Conservation (phyloP, 2,329 filamentous ascomycete species). For the Pseudogymnoascus sp. region DNA sequence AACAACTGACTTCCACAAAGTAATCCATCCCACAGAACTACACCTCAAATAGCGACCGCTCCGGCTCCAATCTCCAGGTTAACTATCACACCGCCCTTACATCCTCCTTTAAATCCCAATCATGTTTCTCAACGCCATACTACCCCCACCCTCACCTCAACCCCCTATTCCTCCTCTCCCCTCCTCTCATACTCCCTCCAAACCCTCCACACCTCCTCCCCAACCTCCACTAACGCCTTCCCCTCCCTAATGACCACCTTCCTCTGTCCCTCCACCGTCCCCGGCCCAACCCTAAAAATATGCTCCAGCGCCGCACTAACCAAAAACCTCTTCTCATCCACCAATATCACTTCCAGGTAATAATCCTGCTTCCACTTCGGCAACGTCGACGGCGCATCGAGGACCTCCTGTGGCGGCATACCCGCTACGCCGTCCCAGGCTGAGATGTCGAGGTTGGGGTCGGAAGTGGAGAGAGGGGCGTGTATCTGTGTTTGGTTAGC, state of each 20-base stretch:
- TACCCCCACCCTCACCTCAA: too few species aligned
- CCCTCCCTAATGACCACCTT: conserved; percentile 21
- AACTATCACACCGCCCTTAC: not conserved
- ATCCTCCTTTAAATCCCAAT: not conserved
- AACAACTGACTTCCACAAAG: not conserved
- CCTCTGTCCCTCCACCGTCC: conserved; percentile 16
- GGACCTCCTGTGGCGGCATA: not conserved
- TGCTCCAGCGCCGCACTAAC: conserved; percentile 19
- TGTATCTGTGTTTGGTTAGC: conserved; percentile 11
- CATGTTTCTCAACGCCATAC: not conserved
- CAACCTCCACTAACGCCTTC: conserved; percentile 17
- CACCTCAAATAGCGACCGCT: not conserved
- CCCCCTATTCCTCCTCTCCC: not conserved
- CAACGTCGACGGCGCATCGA: not conserved
- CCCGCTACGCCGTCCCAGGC: conserved; percentile 10
- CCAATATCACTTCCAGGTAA: conserved; percentile 17
- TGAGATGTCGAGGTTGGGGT: conserved; percentile 7
- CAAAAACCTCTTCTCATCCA: conserved; percentile 16
- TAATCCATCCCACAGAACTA: not conserved
- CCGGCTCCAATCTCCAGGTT: not conserved
- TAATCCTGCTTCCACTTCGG: conserved; percentile 21
- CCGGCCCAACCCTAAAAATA: conserved; percentile 13
- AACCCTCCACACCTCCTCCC: conserved; percentile 18
- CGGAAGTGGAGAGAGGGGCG: not conserved
- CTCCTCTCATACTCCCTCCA: conserved; percentile 22